These are phyloP conservation scores for Citrus trifoliata DNA, from an alignment of 345 rosid species.

Conservation along the genomic window DNA sequence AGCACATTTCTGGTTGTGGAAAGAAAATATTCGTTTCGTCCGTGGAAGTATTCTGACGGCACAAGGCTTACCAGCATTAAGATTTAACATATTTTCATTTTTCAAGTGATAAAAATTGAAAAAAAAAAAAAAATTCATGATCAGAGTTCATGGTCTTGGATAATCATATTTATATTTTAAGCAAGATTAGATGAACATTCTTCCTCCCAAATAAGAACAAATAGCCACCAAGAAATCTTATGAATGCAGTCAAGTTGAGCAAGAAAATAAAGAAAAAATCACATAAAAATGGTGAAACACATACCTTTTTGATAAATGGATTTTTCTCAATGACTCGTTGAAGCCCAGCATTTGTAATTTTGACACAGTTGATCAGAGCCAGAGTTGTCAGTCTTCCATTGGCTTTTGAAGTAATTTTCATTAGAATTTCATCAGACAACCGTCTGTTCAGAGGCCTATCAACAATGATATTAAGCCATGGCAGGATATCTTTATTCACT, in stretches of 20 bases:
- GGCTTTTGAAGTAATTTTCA: constrained; percentile 43
- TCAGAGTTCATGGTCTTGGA: not conserved
- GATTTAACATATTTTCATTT: not conserved
- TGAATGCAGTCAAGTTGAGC: not conserved
- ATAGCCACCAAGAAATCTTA: not conserved
- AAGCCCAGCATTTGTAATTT: constrained; percentile 63
- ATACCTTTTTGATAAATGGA: constrained; percentile 63
- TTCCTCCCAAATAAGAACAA: not conserved
- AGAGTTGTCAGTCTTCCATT: constrained; percentile 49
- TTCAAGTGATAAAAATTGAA: not conserved
- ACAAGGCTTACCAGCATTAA: not conserved
- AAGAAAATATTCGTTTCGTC: not conserved
- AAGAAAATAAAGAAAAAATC: not conserved
- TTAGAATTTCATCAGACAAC: constrained; percentile 47
- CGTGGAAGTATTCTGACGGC: not conserved
- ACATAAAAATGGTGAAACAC: not conserved
- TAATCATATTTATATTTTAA: not conserved
- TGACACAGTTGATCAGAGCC: constrained; percentile 40
- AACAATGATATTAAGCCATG: constrained; percentile 49
- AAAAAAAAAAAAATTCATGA: not conserved
- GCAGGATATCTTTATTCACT: constrained; percentile 41
- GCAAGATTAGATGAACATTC: not conserved
- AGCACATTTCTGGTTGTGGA: not conserved
- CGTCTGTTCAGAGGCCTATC: constrained; percentile 44
- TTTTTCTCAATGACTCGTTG: constrained; percentile 44